Evolutionary conservation across 441 rosid genomes (phyloP).

Genomic region (Pelargonium cotyledonis): DNA sequence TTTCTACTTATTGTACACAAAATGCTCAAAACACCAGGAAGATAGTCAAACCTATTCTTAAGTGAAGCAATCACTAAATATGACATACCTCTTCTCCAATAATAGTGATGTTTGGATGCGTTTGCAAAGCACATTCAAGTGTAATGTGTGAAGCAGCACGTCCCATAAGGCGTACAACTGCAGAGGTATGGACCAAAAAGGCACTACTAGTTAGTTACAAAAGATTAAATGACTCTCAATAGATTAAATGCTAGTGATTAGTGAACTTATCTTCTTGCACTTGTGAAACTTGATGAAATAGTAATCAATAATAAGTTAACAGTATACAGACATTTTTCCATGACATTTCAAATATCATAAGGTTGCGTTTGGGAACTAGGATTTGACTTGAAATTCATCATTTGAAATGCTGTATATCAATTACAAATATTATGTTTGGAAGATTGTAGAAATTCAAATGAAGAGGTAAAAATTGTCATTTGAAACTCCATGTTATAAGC

Average conservation of each 20-base stretch:
- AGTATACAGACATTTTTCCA: neutral
- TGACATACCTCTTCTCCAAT: slow-evolving; percentile 91
- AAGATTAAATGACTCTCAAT: too few relatives aligned
- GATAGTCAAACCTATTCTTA: neutral
- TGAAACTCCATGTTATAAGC: too few relatives aligned
- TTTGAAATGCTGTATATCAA: too few relatives aligned
- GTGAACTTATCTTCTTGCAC: too few relatives aligned
- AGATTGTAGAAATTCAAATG: too few relatives aligned
- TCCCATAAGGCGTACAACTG: slow-evolving; percentile 99
- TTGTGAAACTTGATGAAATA: neutral
- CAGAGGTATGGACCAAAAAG: slow-evolving; percentile 12
- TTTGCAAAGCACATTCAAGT: slow-evolving; percentile 95
- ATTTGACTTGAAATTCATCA: too few relatives aligned
- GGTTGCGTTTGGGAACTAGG: too few relatives aligned
- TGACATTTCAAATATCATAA: slow-evolving; percentile 5
- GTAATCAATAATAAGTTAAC: neutral
- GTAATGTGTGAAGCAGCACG: slow-evolving; percentile 99
- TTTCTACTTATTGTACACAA: neutral
- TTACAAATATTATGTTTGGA: too few relatives aligned
- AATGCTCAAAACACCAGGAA: neutral
- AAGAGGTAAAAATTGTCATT: too few relatives aligned
- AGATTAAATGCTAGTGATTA: too few relatives aligned
- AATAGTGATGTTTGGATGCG: slow-evolving; percentile 90
- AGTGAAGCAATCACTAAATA: slow-evolving; percentile 3
- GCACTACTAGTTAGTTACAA: neutral